Evolutionary conservation across 805 yeast species (phyloP), one percentile per base, ranked within the genome.

Genomic region (Yarrowia phangngaensis): DNA sequence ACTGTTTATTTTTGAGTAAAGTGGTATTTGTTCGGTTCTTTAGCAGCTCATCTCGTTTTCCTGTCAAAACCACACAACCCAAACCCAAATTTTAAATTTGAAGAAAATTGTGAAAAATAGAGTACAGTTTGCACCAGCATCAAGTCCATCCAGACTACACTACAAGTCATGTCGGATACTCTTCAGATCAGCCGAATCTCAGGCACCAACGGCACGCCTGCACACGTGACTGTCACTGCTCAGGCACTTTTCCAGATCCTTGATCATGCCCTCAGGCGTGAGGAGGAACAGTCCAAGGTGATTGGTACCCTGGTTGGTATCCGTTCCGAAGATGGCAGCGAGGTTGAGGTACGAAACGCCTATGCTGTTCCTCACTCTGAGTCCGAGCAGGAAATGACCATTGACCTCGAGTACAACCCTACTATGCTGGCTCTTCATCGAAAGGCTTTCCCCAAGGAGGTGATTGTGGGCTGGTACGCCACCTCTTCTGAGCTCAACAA

Each of bases 261-360:
- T 54, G 92, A 86, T 62, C 80, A 84, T 54, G 70, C 80, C 19
- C 69, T 77, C 51, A 73, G 84, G 66, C 66, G 77, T 41, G 78
- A 68, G 64, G 71, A 70, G 62, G 76, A 74, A 55, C 72, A 70
- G 53, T 59, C 61, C 43, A 75, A 92, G 64, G 77, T 82, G 53
- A 80, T 87, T 57, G 95, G 95, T 53, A 84, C 95, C 11, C 72
- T 87, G 52, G 70, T 87, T 36, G 95, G 95, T 24, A 67, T 74
- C 38, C 75, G 95, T 64, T 81, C 89, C 19, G 95, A 86, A 53
- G 95, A 86, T 62, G 94, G 94, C 11, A 68, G 76, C 13, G 82
- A 76, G 58, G 72, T 84, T 34, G 90, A 81, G 58, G 70, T 87
- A 58, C 75, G 78, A 61, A 84, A 79, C 54, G 83, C 87, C 14